Percentiles rank a stretch among this genome's conserved stretches.
These are phyloP conservation scores for Orbilia blumenaviensis DNA, from an alignment of 2,329 filamentous ascomycete species.

Conservation along the genomic window DNA sequence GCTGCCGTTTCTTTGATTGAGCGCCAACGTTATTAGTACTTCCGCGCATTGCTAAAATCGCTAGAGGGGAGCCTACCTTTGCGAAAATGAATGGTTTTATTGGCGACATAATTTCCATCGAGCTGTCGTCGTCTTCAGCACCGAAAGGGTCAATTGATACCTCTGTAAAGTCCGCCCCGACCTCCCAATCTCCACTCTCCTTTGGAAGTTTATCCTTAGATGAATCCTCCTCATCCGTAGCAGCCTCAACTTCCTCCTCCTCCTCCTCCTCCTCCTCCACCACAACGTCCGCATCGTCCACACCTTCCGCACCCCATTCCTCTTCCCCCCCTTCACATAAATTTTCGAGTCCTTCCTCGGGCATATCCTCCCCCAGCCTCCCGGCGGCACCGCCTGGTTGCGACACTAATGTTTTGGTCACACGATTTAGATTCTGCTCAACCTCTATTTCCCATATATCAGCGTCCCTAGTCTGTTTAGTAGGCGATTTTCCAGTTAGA, in stretches of 20 bases:
- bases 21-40: background rate
- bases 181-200: background rate
- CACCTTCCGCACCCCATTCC: constrained; percentile 55
- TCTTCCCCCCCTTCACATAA: background rate
- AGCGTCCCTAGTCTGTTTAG: constrained; percentile 66
- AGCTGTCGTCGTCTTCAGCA: constrained; percentile 38
- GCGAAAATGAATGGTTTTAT: constrained; percentile 37
- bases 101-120: constrained; percentile 45
- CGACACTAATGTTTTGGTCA: background rate
- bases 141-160: constrained; percentile 28
- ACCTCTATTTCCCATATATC: constrained; percentile 63
- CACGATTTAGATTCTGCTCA: constrained; percentile 55
- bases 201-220: too few species aligned
- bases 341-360: constrained; percentile 57
- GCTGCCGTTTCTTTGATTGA: constrained; percentile 24
- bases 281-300: background rate
- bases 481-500: constrained; percentile 2
- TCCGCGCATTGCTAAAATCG: background rate
- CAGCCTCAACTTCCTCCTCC: constrained; percentile 57
- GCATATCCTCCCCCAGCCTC: constrained; percentile 1
- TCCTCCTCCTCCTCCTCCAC: constrained; percentile 56
- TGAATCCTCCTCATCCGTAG: background rate
- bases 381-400: background rate
- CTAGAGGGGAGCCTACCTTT: constrained; percentile 9
- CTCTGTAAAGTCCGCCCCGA: background rate